Evolutionary conservation across 2,329 filamentous ascomycete species (phyloP), one percentile per base, ranked within the genome.

Genomic region (Aplosporella prunicola): DNA sequence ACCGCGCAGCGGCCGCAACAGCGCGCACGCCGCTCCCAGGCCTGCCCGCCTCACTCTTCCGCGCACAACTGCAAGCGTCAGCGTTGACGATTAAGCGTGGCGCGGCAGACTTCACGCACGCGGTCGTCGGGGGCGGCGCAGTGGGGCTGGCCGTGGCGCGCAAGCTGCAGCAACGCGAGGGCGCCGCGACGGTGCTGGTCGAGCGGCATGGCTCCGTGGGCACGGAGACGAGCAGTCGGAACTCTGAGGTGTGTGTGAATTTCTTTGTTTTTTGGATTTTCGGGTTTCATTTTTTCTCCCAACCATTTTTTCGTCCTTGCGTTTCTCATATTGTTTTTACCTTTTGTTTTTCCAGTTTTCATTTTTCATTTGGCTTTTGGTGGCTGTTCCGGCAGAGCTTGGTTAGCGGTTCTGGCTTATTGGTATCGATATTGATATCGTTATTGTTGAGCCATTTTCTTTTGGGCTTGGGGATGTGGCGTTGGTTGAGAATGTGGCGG

Each of bases 181-280:
- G 69, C 14, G 69, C 71, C 5, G 76, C 74, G 2, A 89, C 84
- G 0, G 69, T 94, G 9, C 67, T 94, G 37, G 76, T 95, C 2
- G 88, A 95, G 61, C 77, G 82, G 17, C 83, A 94, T 66, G 61
- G 68, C 15, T 69, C 72, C 34, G 70, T 83, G 17, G 88, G 88
- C 33, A 89, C 78, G 18, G 88, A 95, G 64, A 94, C 87, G 1
- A 88, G 82, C 45, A 84, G 82, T 46, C 79, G 88, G 48, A 95
- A 94, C 66, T 89, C 82, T 53, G 88, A 96, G 72, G 75, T 76
- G 51, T 25, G 37, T 40, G 46, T 37, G 23, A 14, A n/a, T 13
- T 18, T 11, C 9, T 13, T 16, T 26, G 3, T 17, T 16, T 16
- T 22, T 11, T 15, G 32, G 25, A 20, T 13, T 25, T 28, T 20